Evolutionary conservation across 1,284 basidiomycete species (phyloP).

Genomic region (Melanopsichium pennsylvanicum): DNA sequence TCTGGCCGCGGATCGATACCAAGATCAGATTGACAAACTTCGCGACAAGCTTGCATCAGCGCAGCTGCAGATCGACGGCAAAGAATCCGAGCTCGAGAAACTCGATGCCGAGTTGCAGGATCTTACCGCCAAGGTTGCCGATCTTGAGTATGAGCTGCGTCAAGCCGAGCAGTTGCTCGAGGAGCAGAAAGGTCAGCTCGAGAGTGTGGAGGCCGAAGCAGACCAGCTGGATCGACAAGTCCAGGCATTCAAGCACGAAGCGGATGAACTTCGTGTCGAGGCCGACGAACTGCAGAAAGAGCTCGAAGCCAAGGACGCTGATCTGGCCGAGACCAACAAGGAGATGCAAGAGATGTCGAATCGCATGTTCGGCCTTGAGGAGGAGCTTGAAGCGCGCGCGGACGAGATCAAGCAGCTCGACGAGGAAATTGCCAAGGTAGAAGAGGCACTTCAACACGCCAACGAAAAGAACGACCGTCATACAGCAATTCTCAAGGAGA

Average conservation of each 20-base stretch:
- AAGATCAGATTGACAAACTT: constrained; percentile 48
- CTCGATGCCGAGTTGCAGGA: constrained; percentile 50
- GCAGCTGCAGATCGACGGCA: constrained; percentile 56
- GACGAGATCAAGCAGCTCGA: constrained; percentile 69
- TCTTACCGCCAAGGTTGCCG: constrained; percentile 40
- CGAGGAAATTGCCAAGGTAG: constrained; percentile 74
- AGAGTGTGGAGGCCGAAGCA: constrained; percentile 46
- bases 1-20: constrained; percentile 41
- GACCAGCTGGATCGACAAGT: constrained; percentile 47
- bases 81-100: constrained; percentile 56
- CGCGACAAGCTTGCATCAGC: constrained; percentile 59
- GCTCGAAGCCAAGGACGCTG: constrained; percentile 59
- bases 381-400: constrained; percentile 45
- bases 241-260: constrained; percentile 53
- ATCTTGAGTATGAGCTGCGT: constrained; percentile 56
- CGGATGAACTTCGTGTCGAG: constrained; percentile 54
- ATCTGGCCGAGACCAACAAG: constrained; percentile 68
- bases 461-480: constrained; percentile 54
- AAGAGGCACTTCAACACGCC: constrained; percentile 72
- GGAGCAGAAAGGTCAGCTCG: constrained; percentile 69
- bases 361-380: constrained; percentile 45
- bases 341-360: constrained; percentile 71
- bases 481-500: constrained; percentile 43
- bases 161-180: constrained; percentile 41
- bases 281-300: constrained; percentile 43